Evolutionary conservation across 108 stramenopile genomes (phyloP).

Genomic region (Skeletonema costatum): DNA sequence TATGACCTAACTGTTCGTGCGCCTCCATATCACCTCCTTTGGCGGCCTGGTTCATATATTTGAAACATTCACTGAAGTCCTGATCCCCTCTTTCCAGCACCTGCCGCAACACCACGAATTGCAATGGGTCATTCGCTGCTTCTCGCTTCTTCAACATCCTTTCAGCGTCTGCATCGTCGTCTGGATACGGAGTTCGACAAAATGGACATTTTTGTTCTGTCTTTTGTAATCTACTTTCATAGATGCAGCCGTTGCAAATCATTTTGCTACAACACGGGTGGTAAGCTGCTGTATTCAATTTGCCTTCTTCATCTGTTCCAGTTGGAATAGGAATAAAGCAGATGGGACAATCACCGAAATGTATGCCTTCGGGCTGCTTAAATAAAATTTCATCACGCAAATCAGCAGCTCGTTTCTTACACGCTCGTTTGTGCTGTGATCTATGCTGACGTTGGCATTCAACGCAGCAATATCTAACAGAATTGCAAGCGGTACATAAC

Average conservation of each 20-base stretch:
- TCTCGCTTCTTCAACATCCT: background rate
- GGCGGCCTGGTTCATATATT: background rate
- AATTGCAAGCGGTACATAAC: background rate
- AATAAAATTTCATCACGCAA: background rate
- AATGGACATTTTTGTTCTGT: background rate
- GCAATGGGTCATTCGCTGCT: background rate
- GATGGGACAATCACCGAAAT: background rate
- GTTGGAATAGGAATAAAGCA: background rate
- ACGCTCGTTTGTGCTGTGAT: too few relatives aligned
- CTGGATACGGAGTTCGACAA: background rate
- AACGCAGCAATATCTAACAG: background rate
- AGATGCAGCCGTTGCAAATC: background rate
- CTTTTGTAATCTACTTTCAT: background rate
- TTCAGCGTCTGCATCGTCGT: background rate
- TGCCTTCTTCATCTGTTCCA: background rate
- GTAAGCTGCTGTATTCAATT: background rate
- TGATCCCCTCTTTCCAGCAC: background rate
- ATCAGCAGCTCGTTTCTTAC: too few relatives aligned
- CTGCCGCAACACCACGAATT: background rate
- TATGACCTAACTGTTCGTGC: background rate
- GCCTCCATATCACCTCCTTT: background rate
- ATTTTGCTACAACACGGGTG: background rate
- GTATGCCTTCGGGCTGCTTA: background rate
- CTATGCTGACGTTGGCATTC: background rate
- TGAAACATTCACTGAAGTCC: background rate